Conservation (phyloP, 1,139 yeast genomes). For the Sugiyamaella xylanicola region DNA sequence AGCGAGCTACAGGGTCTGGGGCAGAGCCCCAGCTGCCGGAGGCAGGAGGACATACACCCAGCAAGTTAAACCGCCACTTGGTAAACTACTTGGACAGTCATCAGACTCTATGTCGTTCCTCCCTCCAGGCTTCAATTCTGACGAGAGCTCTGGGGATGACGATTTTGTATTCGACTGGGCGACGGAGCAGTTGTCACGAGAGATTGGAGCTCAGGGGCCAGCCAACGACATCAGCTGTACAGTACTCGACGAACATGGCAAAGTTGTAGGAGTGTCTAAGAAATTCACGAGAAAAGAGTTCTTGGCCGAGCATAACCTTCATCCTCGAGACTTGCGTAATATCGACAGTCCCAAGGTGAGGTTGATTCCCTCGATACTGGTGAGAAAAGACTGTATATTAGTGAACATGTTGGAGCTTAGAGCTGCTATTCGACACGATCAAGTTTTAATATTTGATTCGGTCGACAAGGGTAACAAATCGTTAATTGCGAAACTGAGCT, state of each 20-base stretch:
- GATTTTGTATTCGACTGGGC: constrained; percentile 17
- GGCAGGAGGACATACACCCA: not conserved
- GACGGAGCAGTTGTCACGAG: constrained; percentile 14
- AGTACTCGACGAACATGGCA: constrained; percentile 70
- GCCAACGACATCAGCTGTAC: constrained; percentile 57
- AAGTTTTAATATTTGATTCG: constrained; percentile 77
- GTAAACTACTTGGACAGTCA: not conserved
- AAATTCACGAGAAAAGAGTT: constrained; percentile 73
- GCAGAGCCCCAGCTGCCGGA: no score
- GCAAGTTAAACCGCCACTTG: not conserved
- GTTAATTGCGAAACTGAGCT: constrained; percentile 59
- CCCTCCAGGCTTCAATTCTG: constrained; percentile 7
- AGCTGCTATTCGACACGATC: constrained; percentile 76
- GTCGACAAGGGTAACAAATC: constrained; percentile 47
- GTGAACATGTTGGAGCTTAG: constrained; percentile 79
- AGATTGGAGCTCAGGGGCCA: not conserved
- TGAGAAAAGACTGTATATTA: constrained; percentile 76
- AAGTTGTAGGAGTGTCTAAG: constrained; percentile 68
- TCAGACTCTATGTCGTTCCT: not conserved
- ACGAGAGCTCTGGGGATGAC: not conserved
- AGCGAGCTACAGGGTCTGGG: no score
- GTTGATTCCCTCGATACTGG: constrained; percentile 81
- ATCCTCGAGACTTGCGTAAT: constrained; percentile 79
- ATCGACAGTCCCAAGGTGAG: constrained; percentile 85
- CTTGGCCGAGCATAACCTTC: constrained; percentile 67